phyloP scores from a whole-genome alignment of 139 green algal species.

The Chlorella sp. region DNA sequence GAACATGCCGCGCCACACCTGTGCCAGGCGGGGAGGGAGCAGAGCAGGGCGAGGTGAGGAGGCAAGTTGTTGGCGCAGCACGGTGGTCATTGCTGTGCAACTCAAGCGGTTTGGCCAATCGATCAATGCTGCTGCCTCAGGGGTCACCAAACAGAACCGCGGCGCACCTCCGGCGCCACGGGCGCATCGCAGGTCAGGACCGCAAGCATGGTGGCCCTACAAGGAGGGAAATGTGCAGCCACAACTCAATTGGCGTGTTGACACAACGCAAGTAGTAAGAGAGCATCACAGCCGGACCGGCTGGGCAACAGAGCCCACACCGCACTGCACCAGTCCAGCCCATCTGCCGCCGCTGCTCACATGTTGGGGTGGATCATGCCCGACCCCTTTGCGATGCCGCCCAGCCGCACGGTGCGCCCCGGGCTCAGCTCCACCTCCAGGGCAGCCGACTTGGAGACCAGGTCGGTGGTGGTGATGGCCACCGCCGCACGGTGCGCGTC shows the following conservation, averaged over 20 bases:
- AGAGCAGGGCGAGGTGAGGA: too few relatives aligned
- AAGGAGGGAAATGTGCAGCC: neutral
- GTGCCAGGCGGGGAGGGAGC: too few relatives aligned
- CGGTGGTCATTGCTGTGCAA: too few relatives aligned
- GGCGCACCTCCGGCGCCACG: slow-evolving; percentile 56
- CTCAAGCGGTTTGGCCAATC: too few relatives aligned
- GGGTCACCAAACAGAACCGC: too few relatives aligned
- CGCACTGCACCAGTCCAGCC: too few relatives aligned
- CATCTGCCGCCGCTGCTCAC: slow-evolving; percentile 37
- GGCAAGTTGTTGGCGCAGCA: too few relatives aligned
- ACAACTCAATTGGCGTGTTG: too few relatives aligned
- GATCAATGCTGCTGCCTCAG: too few relatives aligned
- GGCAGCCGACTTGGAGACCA: slow-evolving; percentile 89
- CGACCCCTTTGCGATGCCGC: slow-evolving; percentile 95
- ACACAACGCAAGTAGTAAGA: too few relatives aligned
- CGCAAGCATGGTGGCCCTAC: slow-evolving; percentile 92
- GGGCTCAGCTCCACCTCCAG: slow-evolving; percentile 67
- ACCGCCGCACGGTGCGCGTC: slow-evolving; percentile 83
- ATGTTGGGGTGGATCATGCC: slow-evolving; percentile 99
- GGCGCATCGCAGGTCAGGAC: slow-evolving; percentile 95
- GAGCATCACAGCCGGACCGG: too few relatives aligned
- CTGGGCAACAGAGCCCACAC: too few relatives aligned
- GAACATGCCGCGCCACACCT: slow-evolving; percentile 85
- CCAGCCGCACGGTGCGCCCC: slow-evolving; percentile 78
- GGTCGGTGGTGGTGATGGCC: slow-evolving; percentile 93